Conservation (phyloP, 148 eudicot genomes). For the Talinum fruticosum region DNA sequence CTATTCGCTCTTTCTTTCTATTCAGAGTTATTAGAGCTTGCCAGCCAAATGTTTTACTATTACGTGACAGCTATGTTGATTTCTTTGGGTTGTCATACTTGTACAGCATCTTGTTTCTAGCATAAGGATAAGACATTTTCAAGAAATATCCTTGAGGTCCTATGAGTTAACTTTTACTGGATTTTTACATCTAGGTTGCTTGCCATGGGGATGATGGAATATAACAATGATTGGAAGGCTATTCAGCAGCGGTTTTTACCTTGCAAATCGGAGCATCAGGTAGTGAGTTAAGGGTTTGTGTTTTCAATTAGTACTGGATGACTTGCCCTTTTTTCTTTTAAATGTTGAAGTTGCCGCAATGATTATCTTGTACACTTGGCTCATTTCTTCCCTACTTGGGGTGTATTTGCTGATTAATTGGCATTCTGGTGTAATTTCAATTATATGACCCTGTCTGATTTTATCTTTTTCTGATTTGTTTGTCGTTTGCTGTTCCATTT, state of each 20-base stretch:
- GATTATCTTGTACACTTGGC: background rate
- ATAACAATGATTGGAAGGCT: slow-evolving; percentile 86
- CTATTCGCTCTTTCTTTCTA: background rate
- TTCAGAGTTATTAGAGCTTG: background rate
- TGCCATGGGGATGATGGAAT: slow-evolving; percentile 88
- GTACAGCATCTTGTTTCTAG: background rate
- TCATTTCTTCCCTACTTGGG: background rate
- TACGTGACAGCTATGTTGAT: background rate
- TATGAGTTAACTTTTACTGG: background rate
- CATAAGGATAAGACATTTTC: background rate
- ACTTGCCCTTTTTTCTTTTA: background rate
- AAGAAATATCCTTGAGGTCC: no score
- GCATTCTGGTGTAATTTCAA: background rate
- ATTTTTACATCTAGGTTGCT: slow-evolving; percentile 55
- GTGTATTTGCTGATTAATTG: background rate
- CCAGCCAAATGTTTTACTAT: background rate
- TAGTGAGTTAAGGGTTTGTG: slow-evolving; percentile 23
- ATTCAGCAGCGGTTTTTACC: slow-evolving; percentile 87
- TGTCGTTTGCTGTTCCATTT: background rate
- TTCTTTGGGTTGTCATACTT: slow-evolving; percentile 1
- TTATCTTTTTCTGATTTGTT: background rate
- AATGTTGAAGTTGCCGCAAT: slow-evolving; percentile 1
- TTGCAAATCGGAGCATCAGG: slow-evolving; percentile 96
- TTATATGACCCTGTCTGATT: background rate
- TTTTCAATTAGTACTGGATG: background rate